Base-by-base conservation (phyloP, 495 filamentous ascomycete species). In the Trichoderma gamsii region DNA sequence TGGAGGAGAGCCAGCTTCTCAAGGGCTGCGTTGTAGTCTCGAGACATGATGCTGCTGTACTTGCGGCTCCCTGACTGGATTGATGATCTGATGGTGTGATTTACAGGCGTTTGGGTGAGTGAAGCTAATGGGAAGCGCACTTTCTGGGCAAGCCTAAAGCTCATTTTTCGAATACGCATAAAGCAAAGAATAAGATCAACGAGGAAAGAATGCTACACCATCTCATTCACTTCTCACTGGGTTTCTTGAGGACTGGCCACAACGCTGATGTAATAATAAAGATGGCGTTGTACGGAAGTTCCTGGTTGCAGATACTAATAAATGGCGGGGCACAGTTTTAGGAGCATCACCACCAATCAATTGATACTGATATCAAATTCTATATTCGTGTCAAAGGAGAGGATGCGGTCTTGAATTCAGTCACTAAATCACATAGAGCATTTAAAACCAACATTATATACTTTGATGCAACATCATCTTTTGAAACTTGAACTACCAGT, bases 1-100 rank as follows among this genome's bases (percentile, higher is more conserved):
- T 93, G 90, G 44, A 95, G 78, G 5, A 85, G 86, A 71, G 92
- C 90, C 69, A 97, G 86, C 63, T 77, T 76, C 56, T 61, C 59
- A 12, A 84, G 76, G 41, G 81, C 80, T 11, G 74, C 65, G 41
- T 73, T 72, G 68, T 83, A 84, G 0, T 56, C 27, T 16, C 56
- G 66, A 43, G 41, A 4, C 64, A 65, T 38, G 5, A 7, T 69
- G 29, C 64, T 51, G 68, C 21, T n/a, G 32, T 65, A 52, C 41
- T 15, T 13, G 12, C 66, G 23, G 25, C 66, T 25, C 8, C 23
- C 6, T 12, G 35, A 23, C 6, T 27, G 67, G 12, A 21, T 27
- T 51, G 27, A 43, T 52, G 41, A 6, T 52, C 27, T 67, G 41
- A 52, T 11, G 29, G 9, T 5, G 27, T 25, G 41, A 15, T 46